Evolutionary conservation across 148 eudicot species (phyloP).

Genomic region (Nepenthes mirabilis): DNA sequence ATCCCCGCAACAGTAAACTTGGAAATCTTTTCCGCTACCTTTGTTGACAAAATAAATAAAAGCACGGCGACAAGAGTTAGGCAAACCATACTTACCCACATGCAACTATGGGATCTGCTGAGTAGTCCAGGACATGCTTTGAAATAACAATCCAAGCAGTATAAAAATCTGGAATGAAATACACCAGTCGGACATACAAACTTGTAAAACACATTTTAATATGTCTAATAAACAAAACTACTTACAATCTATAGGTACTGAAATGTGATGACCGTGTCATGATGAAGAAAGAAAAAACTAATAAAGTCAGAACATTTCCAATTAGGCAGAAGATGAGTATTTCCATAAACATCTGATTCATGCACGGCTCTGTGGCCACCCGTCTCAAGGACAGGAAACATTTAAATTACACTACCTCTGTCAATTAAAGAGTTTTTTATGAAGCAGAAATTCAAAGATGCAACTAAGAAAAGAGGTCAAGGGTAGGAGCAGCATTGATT

Average conservation of each 20-base stretch:
- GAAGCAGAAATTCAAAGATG: neutral
- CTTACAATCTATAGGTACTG: no score
- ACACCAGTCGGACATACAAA: slow-evolving; percentile 1
- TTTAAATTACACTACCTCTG: no score
- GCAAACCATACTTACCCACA: slow-evolving; percentile 37
- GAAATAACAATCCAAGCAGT: slow-evolving; percentile 79
- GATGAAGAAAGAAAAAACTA: no score
- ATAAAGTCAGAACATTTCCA: no score
- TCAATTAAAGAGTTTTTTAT: no score
- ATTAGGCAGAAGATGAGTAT: no score
- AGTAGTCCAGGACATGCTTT: slow-evolving; percentile 42
- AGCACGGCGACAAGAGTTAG: neutral
- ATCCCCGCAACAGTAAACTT: no score
- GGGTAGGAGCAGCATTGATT: neutral
- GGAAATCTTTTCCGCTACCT: no score
- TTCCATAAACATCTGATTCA: no score
- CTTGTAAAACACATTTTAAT: neutral
- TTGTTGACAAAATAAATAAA: neutral
- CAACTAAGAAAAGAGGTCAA: neutral
- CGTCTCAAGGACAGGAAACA: no score
- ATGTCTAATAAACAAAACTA: neutral
- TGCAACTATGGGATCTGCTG: slow-evolving; percentile 47
- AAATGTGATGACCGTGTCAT: no score
- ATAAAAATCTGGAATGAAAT: slow-evolving; percentile 57
- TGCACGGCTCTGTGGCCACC: no score